phyloP scores from a whole-genome alignment of 108 stramenopile genomes.

The Cyclotella baltica region DNA sequence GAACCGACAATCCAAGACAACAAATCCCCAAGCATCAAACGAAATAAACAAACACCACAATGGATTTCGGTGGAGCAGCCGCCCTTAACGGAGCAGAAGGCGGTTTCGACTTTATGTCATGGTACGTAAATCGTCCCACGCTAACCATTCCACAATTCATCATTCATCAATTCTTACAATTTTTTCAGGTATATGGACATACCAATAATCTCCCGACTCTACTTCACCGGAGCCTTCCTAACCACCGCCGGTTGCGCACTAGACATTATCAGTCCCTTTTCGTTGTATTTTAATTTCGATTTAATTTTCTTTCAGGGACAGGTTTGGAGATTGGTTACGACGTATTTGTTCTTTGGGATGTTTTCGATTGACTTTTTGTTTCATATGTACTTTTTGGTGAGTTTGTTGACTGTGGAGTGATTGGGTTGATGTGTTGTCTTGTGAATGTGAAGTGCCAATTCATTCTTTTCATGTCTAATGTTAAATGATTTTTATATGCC shows the following conservation, averaged over 20 bases:
- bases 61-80: constrained; percentile 63
- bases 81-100: constrained; percentile 50
- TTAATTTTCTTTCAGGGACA: constrained; percentile 90
- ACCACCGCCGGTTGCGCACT: constrained; percentile 94
- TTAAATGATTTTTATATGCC: neutral
- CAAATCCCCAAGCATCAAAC: no score
- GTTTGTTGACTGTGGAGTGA: constrained; percentile 5
- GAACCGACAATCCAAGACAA: no score
- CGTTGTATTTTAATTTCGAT: constrained; percentile 94
- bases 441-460: neutral
- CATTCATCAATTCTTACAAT: neutral
- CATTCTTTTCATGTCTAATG: neutral
- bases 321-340: constrained; percentile 95
- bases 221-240: constrained; percentile 95
- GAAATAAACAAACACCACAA: no score
- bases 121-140: constrained; percentile 41
- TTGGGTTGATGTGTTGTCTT: neutral
- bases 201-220: constrained; percentile 90
- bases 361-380: constrained; percentile 98
- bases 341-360: constrained; percentile 97
- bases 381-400: constrained; percentile 97
- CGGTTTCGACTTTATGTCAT: constrained; percentile 74
- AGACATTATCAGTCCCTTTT: constrained; percentile 89
- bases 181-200: constrained; percentile 95
- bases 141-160: neutral